phyloP scores from a whole-genome alignment of 768 basidiomycete genomes.

The Rhodotorula paludigena region DNA sequence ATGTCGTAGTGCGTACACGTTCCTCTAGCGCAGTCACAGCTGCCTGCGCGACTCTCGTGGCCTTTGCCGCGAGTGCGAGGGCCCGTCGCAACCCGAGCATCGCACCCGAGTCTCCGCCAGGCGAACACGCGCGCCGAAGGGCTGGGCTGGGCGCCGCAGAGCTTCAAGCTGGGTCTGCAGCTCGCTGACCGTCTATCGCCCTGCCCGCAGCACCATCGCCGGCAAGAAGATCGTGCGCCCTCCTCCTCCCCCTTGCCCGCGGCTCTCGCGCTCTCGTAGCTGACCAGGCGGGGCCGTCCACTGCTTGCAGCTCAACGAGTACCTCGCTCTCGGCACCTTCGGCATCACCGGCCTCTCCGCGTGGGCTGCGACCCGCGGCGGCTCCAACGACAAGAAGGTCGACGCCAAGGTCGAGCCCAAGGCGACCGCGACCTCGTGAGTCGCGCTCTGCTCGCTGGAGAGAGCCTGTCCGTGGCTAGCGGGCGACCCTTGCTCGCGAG shows the following conservation, averaged over 20 bases:
- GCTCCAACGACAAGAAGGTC: conserved; percentile 2
- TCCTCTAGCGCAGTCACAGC: not conserved
- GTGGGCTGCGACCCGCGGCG: conserved; percentile 23
- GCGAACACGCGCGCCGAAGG: too few species aligned
- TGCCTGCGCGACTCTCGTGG: too few species aligned
- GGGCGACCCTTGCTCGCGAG: not conserved
- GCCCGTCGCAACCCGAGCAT: not conserved
- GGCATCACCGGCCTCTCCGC: conserved; percentile 30
- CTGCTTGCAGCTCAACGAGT: conserved; percentile 1
- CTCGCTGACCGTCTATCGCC: not conserved
- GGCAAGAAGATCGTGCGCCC: conserved; percentile 8
- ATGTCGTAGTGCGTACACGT: conserved; percentile 20
- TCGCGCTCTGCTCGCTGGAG: not conserved
- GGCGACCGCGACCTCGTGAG: conserved; percentile 17
- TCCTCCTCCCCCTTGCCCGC: not conserved
- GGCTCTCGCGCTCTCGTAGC: not conserved
- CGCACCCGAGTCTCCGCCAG: too few species aligned
- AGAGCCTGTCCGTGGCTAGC: too few species aligned
- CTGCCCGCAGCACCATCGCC: not conserved
- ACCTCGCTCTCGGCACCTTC: conserved; percentile 28
- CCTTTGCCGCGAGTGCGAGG: too few species aligned
- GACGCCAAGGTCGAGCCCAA: conserved; percentile 4
- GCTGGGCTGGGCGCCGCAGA: too few species aligned
- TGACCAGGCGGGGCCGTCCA: not conserved
- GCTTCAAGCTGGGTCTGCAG: not conserved